Percentiles rank a stretch among this genome's conserved stretches.
Conservation (phyloP, 306 rosid species). For the Sindora glabra region DNA sequence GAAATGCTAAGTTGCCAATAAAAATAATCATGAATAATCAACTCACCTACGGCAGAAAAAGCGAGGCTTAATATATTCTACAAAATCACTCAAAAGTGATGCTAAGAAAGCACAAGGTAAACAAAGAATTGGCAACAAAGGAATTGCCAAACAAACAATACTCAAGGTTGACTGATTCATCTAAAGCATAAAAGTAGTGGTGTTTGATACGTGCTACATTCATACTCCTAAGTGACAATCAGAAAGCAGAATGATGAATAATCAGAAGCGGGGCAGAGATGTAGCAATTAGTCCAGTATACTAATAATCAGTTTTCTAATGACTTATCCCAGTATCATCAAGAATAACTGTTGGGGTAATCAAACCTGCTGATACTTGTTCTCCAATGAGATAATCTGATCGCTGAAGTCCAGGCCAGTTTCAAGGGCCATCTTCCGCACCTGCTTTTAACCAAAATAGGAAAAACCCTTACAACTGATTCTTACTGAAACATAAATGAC, state of each 20-base stretch:
- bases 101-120: background rate
- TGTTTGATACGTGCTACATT: background rate
- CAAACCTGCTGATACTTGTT: slow-evolving; percentile 68
- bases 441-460: slow-evolving; percentile 30
- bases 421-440: slow-evolving; percentile 80
- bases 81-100: too few relatives aligned
- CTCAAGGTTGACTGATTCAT: background rate
- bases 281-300: too few relatives aligned
- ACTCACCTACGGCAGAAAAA: too few relatives aligned
- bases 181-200: background rate
- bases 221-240: background rate
- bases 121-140: background rate
- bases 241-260: too few relatives aligned
- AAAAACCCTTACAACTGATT: background rate
- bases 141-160: background rate
- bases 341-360: background rate
- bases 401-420: slow-evolving; percentile 86
- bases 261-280: too few relatives aligned
- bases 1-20: too few relatives aligned
- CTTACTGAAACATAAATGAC: slow-evolving; percentile 5
- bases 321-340: background rate
- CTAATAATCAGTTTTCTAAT: too few relatives aligned
- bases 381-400: slow-evolving; percentile 73
- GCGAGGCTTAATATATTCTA: too few relatives aligned
- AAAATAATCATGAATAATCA: too few relatives aligned